Percentiles rank a stretch among this genome's conserved stretches.
Conservation (phyloP, 495 filamentous ascomycete genomes). For the Amphirosellinia nigrospora region DNA sequence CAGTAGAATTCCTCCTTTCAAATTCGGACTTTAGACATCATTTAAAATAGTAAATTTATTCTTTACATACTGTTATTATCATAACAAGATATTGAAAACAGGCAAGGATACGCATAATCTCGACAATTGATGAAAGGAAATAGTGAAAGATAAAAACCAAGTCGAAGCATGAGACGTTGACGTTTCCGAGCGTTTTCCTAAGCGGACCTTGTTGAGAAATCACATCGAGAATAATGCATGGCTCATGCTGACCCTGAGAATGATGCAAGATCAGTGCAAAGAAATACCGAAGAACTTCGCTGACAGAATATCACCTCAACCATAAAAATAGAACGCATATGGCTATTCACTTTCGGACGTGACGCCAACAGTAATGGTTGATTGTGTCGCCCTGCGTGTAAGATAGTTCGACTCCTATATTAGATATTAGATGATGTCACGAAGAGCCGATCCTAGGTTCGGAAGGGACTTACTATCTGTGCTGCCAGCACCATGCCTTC, state of each 20-base stretch:
- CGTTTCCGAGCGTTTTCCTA: too few species aligned
- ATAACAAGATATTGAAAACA: not conserved
- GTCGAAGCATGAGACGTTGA: not conserved
- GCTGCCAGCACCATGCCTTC: constrained; percentile 22
- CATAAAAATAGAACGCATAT: constrained; percentile 25
- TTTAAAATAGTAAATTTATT: not conserved
- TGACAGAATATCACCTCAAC: constrained; percentile 31
- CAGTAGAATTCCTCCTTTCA: not conserved
- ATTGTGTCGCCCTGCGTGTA: constrained; percentile 11
- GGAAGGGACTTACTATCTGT: constrained; percentile 20
- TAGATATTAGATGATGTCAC: not conserved
- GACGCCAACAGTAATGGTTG: constrained; percentile 24
- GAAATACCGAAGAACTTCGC: constrained; percentile 27
- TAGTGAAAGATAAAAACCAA: not conserved
- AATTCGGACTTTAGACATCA: not conserved
- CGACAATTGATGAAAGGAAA: not conserved
- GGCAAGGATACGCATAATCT: not conserved
- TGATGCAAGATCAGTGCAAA: not conserved
- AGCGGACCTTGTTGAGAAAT: too few species aligned
- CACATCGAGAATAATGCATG: constrained; percentile 29
- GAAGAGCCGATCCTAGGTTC: not conserved
- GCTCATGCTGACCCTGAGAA: not conserved
- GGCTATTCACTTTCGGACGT: constrained; percentile 29
- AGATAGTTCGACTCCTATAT: constrained; percentile 28
- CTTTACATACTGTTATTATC: not conserved